Evolutionary conservation across 768 basidiomycete species (phyloP), one percentile per base, ranked within the genome.

Genomic region (Tricholoma sp.): DNA sequence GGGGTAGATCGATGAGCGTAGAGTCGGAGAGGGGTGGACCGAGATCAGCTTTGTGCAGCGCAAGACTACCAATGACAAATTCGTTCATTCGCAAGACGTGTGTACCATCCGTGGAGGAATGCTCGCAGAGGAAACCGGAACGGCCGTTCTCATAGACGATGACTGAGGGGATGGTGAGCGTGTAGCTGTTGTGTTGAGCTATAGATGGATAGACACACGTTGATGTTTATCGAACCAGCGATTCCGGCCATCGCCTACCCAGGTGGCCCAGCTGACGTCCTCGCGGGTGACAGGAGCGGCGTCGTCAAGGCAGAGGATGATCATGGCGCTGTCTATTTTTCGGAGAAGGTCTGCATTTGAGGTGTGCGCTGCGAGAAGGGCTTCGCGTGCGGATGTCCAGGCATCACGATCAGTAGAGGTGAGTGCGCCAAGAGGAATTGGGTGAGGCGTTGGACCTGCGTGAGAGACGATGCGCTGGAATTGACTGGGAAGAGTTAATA

Each of bases 171-270:
- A 34, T 34, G 32, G 4, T 34, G 32, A 34, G 32, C 11, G 32
- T 10, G 32, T 34, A 34, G 32, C 32, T 34, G n/a, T n/a, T n/a
- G n/a, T 34, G 9, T 34, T 84, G 78, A 5, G 76, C 76, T 1
- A 41, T 27, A 53, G 5, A 24, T 16, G 46, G n/a, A 41, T 4
- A 78, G 88, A 97, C 83, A 32, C 69, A 94, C 92, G 66, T 67
- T 98, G 91, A 68, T 98, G 96, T 72, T 99, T 99, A 78, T 98
- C 97, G 67, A 87, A 98, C 79, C 89, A 99, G 59, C 96, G 78
- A 69, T 96, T 97, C 52, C 85, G 77, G 22, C 93, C 94, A 63
- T 96, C 83, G 34, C 94, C 96, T 22, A 86, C 86, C 94, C 96
- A 98, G 51, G 85, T 83, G 18, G 74, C 77, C 86, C 89, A 89